Conservation (phyloP, 352 stramenopile genomes). For the Phytophthora palmivora region DNA sequence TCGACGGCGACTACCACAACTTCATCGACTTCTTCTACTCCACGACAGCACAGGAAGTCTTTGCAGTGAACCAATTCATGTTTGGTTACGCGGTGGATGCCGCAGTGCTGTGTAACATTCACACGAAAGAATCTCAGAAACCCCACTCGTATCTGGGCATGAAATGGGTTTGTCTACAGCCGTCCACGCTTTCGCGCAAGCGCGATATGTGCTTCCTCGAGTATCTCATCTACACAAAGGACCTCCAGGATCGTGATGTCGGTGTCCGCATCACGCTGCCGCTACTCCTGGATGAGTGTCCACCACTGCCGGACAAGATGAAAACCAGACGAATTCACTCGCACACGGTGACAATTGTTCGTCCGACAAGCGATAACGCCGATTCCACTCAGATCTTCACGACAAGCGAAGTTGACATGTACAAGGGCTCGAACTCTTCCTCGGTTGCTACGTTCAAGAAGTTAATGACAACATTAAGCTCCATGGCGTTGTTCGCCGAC, state of each 20-base stretch:
- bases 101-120: slow-evolving; percentile 75
- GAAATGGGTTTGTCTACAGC: slow-evolving; percentile 81
- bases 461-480: slow-evolving; percentile 61
- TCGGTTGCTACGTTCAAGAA: slow-evolving; percentile 43
- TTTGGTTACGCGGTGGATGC: slow-evolving; percentile 69
- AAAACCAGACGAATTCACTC: slow-evolving; percentile 63
- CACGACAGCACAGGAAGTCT: slow-evolving; percentile 57
- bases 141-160: slow-evolving; percentile 76
- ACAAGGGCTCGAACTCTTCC: slow-evolving; percentile 35
- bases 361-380: slow-evolving; percentile 40
- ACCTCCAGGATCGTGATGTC: slow-evolving; percentile 62
- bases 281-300: slow-evolving; percentile 67
- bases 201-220: slow-evolving; percentile 79
- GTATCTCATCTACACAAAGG: slow-evolving; percentile 76
- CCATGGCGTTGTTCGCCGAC: slow-evolving; percentile 67
- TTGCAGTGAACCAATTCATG: slow-evolving; percentile 77
- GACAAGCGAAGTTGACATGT: slow-evolving; percentile 61
- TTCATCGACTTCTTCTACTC: slow-evolving; percentile 80
- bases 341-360: slow-evolving; percentile 67
- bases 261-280: slow-evolving; percentile 75
- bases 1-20: slow-evolving; percentile 68
- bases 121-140: slow-evolving; percentile 53
- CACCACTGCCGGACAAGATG: slow-evolving; percentile 49
- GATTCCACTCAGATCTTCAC: slow-evolving; percentile 65
- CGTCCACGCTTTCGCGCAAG: slow-evolving; percentile 65